Percentiles rank a stretch among this genome's conserved stretches.
Conservation (phyloP, 108 stramenopile genomes). For the Bacterosira constricta region DNA sequence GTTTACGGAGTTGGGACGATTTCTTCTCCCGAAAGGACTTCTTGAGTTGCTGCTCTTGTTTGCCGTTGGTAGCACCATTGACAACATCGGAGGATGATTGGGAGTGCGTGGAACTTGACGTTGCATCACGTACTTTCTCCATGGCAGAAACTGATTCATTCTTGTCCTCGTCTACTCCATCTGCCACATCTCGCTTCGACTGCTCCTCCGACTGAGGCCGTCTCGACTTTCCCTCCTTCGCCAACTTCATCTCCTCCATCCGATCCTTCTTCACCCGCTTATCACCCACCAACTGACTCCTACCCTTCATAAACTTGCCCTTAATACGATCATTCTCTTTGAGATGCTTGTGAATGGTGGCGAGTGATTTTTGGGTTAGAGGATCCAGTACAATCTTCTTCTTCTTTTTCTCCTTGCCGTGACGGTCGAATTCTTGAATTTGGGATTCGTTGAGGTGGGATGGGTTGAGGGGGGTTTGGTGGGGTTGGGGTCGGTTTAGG, state of each 20-base stretch:
- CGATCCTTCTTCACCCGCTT: slow-evolving; percentile 19
- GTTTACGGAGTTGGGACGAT: no score
- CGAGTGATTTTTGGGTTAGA: slow-evolving; percentile 20
- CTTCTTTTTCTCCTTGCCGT: slow-evolving; percentile 22
- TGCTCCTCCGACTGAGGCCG: no score
- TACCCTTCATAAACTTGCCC: slow-evolving; percentile 23
- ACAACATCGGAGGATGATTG: no score
- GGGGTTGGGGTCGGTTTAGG: slow-evolving; percentile 15
- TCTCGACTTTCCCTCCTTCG: neutral
- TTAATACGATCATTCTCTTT: slow-evolving; percentile 15
- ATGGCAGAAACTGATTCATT: no score
- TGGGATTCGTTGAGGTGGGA: neutral
- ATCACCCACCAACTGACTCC: slow-evolving; percentile 48
- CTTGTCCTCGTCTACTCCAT: neutral
- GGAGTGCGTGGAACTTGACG: no score
- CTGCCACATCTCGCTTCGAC: no score
- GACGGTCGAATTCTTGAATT: neutral
- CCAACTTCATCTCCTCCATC: neutral
- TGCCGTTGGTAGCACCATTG: no score
- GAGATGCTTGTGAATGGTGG: slow-evolving; percentile 33
- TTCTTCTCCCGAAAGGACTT: no score
- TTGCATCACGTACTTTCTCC: no score
- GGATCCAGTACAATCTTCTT: slow-evolving; percentile 37
- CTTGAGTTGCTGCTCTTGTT: no score
- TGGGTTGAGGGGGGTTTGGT: slow-evolving; percentile 21